Base-by-base conservation (phyloP, 202 grass and related monocot genomes). In the Saccharum hybrid region DNA sequence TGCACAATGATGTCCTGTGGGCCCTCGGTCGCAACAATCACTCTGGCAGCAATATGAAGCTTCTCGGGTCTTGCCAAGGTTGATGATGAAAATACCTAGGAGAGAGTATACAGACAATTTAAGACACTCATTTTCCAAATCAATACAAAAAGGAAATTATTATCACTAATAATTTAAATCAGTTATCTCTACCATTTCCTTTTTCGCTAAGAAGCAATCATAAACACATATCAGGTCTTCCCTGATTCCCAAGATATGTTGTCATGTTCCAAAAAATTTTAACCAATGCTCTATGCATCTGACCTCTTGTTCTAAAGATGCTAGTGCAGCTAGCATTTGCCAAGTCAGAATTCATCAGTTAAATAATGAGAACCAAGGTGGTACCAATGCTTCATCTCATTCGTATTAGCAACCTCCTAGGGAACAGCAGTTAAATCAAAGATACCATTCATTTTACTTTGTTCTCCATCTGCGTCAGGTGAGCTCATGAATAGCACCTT, bases 31-130 rank as follows among this genome's bases (percentile, higher is more conserved):
- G 46, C 46, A 49, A 49, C 14, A 5, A 16, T 49, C 46, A 49
- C 46, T 49, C 46, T 49, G 46, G 14, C 13, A 49, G 46, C 46
- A 49, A 16, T 3, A 49, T 49, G 46, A 15, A 6, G 14, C 14
- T 49, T 49, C 46, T 49, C 13, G 4, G 46, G 46, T 16, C 46
- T 49, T 49, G 4, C 88, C 90, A 63, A 97, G 82, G 84, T 97
- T 97, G 28, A 97, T 97, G 37, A 97, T 90, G 67, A 75, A 93
- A 69, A 97, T 93, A 41, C 91, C 88, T 97, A 66, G 46, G 46
- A 49, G 46, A 49, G 45, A 48, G 45, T 48, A 48, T 13, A 48
- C 45, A 48, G 0, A 48, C 11, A 14, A 16, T 49, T 49, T 45
- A 49, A 49, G 46, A 49, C 46, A 49, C 46, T 16, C 46, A 49